Evolutionary conservation across 1,284 basidiomycete genomes (phyloP).

Genomic region (Golubevia sp.): DNA sequence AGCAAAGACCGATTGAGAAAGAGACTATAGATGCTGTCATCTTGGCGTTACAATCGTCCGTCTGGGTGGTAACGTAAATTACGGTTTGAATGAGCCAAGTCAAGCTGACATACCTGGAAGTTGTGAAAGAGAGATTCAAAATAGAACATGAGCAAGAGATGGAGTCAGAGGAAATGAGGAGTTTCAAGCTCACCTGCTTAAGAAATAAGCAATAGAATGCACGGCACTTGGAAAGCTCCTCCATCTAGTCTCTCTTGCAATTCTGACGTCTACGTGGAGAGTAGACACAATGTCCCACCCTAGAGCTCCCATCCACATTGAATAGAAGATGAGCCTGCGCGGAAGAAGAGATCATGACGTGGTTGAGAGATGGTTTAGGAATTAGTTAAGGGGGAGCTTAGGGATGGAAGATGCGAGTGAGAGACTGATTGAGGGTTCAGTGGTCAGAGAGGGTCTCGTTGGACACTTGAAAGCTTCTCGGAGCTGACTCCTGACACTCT

Average conservation of each 20-base stretch:
- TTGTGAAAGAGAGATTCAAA: not conserved
- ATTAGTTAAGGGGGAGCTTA: no score
- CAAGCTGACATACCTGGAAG: slow-evolving; percentile 32
- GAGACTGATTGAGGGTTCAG: no score
- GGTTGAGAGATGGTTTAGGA: no score
- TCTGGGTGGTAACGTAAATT: slow-evolving; percentile 32
- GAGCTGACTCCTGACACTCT: no score
- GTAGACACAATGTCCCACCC: slow-evolving; percentile 48
- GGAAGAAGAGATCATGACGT: no score
- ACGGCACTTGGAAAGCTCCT: slow-evolving; percentile 26
- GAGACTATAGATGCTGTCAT: slow-evolving; percentile 24
- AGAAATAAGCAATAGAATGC: slow-evolving; percentile 40
- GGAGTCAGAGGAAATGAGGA: no score
- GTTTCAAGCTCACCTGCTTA: slow-evolving; percentile 1
- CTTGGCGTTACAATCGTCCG: slow-evolving; percentile 21
- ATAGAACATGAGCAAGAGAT: no score
- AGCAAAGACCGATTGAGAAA: slow-evolving; percentile 32
- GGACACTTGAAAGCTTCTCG: no score
- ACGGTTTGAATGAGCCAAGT: slow-evolving; percentile 33
- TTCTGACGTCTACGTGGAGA: slow-evolving; percentile 29
- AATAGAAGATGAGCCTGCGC: slow-evolving; percentile 35
- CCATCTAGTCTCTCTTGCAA: slow-evolving; percentile 35
- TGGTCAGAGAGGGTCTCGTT: no score
- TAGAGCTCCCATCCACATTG: slow-evolving; percentile 47
- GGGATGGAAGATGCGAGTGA: no score